These are phyloP conservation scores for Chrysanthemum lavandulifolium DNA, from an alignment of 129 eudicot genomes.

Conservation along the genomic window DNA sequence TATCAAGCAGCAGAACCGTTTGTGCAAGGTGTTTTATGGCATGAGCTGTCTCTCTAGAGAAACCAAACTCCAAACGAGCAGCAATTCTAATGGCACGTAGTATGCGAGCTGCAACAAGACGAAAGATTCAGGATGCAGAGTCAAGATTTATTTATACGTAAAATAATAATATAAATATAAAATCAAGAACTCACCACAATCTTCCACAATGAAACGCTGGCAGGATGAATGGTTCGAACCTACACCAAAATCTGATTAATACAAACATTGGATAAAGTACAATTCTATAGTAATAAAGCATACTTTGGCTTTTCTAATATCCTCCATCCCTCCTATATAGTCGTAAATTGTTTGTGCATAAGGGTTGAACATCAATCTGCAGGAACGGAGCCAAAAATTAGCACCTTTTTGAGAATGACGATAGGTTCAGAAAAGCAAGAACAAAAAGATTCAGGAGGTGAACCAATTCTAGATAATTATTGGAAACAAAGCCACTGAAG, in stretches of 20 bases:
- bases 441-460: constrained; percentile 22
- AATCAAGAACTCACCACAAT: constrained; percentile 51
- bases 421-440: not conserved
- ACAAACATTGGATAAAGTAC: constrained; percentile 5
- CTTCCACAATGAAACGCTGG: constrained; percentile 59
- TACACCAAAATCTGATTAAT: constrained; percentile 22
- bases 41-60: constrained; percentile 54
- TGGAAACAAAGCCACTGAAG: constrained; percentile 28
- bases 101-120: constrained; percentile 62
- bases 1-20: constrained; percentile 60
- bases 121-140: constrained; percentile 1
- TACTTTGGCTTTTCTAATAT: constrained; percentile 76
- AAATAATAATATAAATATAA: not conserved
- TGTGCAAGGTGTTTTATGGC: constrained; percentile 49
- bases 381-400: constrained; percentile 6
- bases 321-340: constrained; percentile 72
- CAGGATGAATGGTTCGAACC: constrained; percentile 68
- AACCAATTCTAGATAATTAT: constrained; percentile 27
- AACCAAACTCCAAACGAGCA: constrained; percentile 62
- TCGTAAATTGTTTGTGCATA: constrained; percentile 67
- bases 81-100: constrained; percentile 76
- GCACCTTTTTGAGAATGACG: not conserved
- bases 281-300: constrained; percentile 34
- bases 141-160: not conserved
- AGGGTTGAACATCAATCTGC: constrained; percentile 88